Percentiles rank a stretch among this genome's conserved stretches.
phyloP scores from a whole-genome alignment of 108 stramenopile genomes.

The Stephanodiscus minutulus region DNA sequence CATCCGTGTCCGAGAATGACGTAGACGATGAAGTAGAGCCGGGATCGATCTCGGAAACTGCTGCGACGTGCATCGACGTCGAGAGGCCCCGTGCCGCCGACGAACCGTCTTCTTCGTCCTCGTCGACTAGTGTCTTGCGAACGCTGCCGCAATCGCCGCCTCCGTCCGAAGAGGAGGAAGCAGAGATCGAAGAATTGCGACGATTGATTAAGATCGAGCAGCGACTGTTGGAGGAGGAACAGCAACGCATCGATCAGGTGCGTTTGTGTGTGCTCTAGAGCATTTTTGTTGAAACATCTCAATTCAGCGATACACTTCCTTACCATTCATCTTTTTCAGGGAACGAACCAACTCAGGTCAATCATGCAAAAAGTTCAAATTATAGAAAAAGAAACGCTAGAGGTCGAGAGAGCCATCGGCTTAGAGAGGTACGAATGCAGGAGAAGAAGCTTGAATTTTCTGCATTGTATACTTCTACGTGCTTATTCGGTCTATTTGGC shows the following conservation, averaged over 20 bases:
- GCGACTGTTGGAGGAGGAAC: constrained; percentile 25
- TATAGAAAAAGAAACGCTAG: constrained; percentile 17
- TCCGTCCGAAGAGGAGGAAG: neutral
- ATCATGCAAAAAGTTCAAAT: constrained; percentile 29
- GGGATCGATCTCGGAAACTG: neutral
- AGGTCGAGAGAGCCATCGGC: constrained; percentile 14
- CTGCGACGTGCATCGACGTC: neutral
- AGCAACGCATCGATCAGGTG: constrained; percentile 17
- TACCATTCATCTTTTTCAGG: neutral
- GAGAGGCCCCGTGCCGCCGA: neutral
- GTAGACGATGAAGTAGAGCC: neutral
- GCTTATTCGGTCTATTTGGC: neutral
- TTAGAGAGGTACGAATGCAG: constrained; percentile 17
- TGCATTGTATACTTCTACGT: neutral
- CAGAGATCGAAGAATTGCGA: constrained; percentile 28
- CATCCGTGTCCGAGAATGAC: neutral
- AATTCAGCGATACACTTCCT: neutral
- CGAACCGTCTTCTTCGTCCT: neutral
- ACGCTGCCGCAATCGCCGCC: constrained; percentile 1
- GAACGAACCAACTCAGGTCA: constrained; percentile 21
- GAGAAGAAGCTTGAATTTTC: neutral
- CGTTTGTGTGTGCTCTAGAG: neutral
- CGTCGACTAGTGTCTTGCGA: neutral
- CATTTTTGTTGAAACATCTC: neutral
- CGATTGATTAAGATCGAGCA: constrained; percentile 18